Evolutionary conservation across 805 yeast species (phyloP).

Genomic region (Metschnikowia proteae): DNA sequence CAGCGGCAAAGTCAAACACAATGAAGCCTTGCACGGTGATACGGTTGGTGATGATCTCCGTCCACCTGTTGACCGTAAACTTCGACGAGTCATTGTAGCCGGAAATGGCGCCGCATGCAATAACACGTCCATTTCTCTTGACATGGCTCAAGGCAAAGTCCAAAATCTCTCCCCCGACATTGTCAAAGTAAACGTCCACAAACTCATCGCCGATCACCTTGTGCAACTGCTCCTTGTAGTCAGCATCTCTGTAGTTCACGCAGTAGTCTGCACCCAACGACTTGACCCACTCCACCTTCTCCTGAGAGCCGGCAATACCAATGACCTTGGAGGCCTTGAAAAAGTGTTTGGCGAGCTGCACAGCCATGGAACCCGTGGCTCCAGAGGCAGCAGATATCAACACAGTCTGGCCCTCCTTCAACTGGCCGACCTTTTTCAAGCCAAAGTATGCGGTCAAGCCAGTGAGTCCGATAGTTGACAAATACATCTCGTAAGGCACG

Average conservation of each 20-base stretch:
- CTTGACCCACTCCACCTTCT: constrained; percentile 52
- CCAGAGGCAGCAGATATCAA: constrained; percentile 67
- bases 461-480: constrained; percentile 53
- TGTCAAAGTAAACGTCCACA: constrained; percentile 55
- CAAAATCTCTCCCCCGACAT: constrained; percentile 60
- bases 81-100: constrained; percentile 47
- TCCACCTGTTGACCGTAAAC: constrained; percentile 38
- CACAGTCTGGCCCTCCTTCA: constrained; percentile 44
- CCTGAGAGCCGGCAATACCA: constrained; percentile 60
- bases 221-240: constrained; percentile 23
- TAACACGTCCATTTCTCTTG: constrained; percentile 41
- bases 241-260: constrained; percentile 49
- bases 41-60: constrained; percentile 46
- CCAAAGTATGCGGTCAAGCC: constrained; percentile 62
- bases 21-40: constrained; percentile 53
- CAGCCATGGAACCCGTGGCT: constrained; percentile 62
- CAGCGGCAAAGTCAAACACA: constrained; percentile 39
- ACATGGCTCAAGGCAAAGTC: constrained; percentile 40
- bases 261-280: constrained; percentile 51
- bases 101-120: constrained; percentile 64
- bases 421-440: constrained; percentile 46
- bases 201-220: constrained; percentile 42
- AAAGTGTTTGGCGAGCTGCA: constrained; percentile 53
- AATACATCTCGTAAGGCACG: constrained; percentile 39
- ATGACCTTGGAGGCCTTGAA: constrained; percentile 53